Percentiles rank a stretch among this genome's conserved stretches.
Evolutionary conservation across 2,329 filamentous ascomycete genomes (phyloP).

Genomic region (Fusarium goolgardi): DNA sequence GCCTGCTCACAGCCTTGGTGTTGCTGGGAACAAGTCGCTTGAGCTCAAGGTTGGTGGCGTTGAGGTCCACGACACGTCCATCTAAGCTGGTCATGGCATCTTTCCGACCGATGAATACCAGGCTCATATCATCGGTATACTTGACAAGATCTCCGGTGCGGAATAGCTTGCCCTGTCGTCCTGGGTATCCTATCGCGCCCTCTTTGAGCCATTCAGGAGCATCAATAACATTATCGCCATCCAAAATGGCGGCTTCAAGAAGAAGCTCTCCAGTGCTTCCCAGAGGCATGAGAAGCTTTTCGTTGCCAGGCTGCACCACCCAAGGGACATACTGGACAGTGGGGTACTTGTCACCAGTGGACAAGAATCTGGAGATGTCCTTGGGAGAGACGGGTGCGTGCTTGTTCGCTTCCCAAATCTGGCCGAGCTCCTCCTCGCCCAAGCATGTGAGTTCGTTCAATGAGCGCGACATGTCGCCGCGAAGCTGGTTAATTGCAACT

Average conservation of each 20-base stretch:
- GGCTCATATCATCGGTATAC: constrained; percentile 40
- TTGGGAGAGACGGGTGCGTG: constrained; percentile 35
- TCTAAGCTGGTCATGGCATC: constrained; percentile 40
- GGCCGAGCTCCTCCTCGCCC: constrained; percentile 51
- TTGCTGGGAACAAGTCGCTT: constrained; percentile 36
- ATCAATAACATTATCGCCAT: constrained; percentile 15
- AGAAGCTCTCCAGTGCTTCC: constrained; percentile 53
- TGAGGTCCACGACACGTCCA: constrained; percentile 44
- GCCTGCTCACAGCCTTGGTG: constrained; percentile 24
- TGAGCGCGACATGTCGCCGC: constrained; percentile 49
- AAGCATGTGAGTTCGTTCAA: constrained; percentile 53
- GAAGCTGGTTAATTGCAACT: constrained; percentile 61
- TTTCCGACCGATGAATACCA: constrained; percentile 43
- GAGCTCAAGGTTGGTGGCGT: constrained; percentile 41
- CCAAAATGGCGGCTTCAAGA: constrained; percentile 48
- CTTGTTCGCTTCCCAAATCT: constrained; percentile 50
- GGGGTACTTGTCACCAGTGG: constrained; percentile 42
- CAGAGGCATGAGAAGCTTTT: constrained; percentile 46
- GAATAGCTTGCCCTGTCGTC: constrained; percentile 41
- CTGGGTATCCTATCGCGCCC: constrained; percentile 26
- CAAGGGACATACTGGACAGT: constrained; percentile 42
- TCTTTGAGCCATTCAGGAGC: constrained; percentile 42
- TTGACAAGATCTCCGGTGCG: constrained; percentile 46
- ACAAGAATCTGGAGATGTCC: constrained; percentile 29
- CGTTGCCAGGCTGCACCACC: constrained; percentile 46